Evolutionary conservation across 2,329 filamentous ascomycete genomes (phyloP).

Genomic region (Ophiostoma piceae): DNA sequence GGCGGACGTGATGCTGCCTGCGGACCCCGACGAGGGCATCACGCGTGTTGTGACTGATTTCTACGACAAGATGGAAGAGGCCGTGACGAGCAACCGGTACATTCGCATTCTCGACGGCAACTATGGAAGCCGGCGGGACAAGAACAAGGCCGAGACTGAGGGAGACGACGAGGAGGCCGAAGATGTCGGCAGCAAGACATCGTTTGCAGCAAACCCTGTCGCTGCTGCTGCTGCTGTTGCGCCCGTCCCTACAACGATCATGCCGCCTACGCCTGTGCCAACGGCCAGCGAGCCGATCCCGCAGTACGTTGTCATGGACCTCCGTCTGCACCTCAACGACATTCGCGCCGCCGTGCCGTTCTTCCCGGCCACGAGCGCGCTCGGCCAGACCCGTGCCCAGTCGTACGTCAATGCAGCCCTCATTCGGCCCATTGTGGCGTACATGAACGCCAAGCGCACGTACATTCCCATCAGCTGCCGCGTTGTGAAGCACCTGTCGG

Average conservation of each 20-base stretch:
- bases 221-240: background rate
- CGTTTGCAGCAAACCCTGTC: background rate
- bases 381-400: slow-evolving; percentile 62
- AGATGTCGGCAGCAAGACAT: background rate
- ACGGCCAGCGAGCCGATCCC: slow-evolving; percentile 48
- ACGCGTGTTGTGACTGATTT: slow-evolving; percentile 95
- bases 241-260: background rate
- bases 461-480: slow-evolving; percentile 95
- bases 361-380: slow-evolving; percentile 47
- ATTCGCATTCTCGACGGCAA: slow-evolving; percentile 51
- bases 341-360: slow-evolving; percentile 88
- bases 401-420: slow-evolving; percentile 96
- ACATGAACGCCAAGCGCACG: slow-evolving; percentile 91
- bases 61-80: slow-evolving; percentile 91
- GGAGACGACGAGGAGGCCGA: background rate
- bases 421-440: slow-evolving; percentile 91
- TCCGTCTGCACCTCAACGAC: slow-evolving; percentile 91
- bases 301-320: slow-evolving; percentile 84
- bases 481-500: slow-evolving; percentile 79
- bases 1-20: slow-evolving; percentile 89
- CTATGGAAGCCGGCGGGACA: slow-evolving; percentile 19
- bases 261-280: background rate
- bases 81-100: slow-evolving; percentile 73
- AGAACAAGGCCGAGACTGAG: background rate
- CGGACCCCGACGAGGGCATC: slow-evolving; percentile 80